Evolutionary conservation across 2,329 filamentous ascomycete species (phyloP).

Genomic region (Metarhizium anisopliae): DNA sequence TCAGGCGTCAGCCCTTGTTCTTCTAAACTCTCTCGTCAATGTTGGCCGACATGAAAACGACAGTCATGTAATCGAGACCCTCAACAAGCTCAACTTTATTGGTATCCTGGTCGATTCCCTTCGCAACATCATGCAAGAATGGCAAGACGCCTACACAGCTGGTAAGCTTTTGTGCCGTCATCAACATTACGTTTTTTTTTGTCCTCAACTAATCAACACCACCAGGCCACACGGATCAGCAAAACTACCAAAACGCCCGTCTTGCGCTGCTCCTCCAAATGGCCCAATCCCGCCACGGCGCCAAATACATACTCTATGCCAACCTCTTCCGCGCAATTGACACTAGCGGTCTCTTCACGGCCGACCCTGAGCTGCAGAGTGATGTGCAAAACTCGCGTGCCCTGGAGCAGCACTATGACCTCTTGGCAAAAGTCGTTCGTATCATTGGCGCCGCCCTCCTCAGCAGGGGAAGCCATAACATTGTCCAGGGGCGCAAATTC

Average conservation of each 20-base stretch:
- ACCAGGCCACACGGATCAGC: conserved; percentile 31
- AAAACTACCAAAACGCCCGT: conserved; percentile 57
- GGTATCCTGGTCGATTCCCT: conserved; percentile 85
- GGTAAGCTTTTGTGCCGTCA: conserved; percentile 33
- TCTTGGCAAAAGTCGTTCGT: conserved; percentile 71
- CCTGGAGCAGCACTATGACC: conserved; percentile 71
- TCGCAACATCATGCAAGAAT: conserved; percentile 65
- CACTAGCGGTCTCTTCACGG: conserved; percentile 74
- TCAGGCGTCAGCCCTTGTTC: conserved; percentile 74
- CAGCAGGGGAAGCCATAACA: conserved; percentile 72
- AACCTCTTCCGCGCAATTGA: conserved; percentile 78
- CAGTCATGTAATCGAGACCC: conserved; percentile 64
- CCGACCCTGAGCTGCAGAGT: conserved; percentile 87
- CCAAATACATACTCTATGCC: conserved; percentile 77
- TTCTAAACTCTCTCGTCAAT: conserved; percentile 70
- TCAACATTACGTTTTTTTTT: conserved; percentile 8
- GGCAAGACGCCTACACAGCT: conserved; percentile 45
- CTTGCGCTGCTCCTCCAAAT: conserved; percentile 77
- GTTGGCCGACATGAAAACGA: conserved; percentile 65
- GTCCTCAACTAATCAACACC: background rate
- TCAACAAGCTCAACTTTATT: conserved; percentile 84
- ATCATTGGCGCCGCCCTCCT: conserved; percentile 77
- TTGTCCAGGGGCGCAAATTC: conserved; percentile 71
- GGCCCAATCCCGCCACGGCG: conserved; percentile 75
- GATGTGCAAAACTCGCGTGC: conserved; percentile 61